Conservation (phyloP, 2,329 filamentous ascomycete genomes). For the Lasiodiplodia theobromae region DNA sequence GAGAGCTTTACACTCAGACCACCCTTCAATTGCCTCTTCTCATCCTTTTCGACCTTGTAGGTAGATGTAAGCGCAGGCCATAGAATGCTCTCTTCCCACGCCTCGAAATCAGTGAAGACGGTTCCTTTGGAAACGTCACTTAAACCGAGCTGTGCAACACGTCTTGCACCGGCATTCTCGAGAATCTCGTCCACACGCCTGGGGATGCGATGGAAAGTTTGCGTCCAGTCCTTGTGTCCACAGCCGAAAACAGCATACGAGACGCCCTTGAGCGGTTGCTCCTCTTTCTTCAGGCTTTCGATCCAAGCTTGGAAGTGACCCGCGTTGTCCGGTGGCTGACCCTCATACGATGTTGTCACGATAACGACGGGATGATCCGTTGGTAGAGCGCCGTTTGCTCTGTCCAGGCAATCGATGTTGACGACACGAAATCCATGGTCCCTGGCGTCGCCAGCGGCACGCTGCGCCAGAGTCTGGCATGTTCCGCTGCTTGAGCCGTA, state of each 20-base stretch:
- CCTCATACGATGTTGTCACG: slow-evolving; percentile 76
- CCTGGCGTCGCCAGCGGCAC: not conserved
- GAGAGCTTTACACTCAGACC: too few relatives aligned
- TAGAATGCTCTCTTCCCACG: too few relatives aligned
- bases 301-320: not conserved
- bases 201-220: not conserved
- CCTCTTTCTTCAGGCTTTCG: not conserved
- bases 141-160: not conserved
- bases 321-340: slow-evolving; percentile 76
- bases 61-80: too few relatives aligned
- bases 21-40: too few relatives aligned
- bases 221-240: not conserved
- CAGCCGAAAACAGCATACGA: not conserved
- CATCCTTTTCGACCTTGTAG: too few relatives aligned
- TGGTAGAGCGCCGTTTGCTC: slow-evolving; percentile 65
- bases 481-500: not conserved
- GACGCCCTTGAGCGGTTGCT: not conserved
- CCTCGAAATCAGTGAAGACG: too few relatives aligned
- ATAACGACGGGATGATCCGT: slow-evolving; percentile 69
- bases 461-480: not conserved
- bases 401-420: not conserved
- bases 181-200: not conserved
- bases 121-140: too few relatives aligned
- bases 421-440: not conserved
- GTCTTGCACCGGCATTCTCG: not conserved